phyloP scores from a whole-genome alignment of 768 basidiomycete species.

The Clathrus columnatus region DNA sequence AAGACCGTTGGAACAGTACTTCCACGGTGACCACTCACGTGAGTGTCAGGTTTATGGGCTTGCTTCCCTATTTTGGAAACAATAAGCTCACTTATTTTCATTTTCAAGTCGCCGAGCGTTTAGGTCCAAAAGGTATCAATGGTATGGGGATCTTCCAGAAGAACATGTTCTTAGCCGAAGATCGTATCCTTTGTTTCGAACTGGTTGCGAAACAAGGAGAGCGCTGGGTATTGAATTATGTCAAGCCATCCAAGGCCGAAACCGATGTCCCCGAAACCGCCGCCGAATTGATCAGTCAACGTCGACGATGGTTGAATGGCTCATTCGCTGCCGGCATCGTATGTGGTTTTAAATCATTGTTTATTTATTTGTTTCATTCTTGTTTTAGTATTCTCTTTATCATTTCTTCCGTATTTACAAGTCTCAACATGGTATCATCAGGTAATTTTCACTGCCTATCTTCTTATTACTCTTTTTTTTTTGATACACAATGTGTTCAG shows the following conservation, averaged over 20 bases:
- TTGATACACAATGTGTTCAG: conserved; percentile 23
- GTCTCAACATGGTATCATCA: conserved; percentile 77
- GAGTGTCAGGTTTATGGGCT: no score
- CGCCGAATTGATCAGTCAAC: conserved; percentile 87
- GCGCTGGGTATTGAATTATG: conserved; percentile 83
- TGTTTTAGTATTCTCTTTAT: conserved; percentile 70
- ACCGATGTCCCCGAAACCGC: conserved; percentile 95
- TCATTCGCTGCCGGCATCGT: conserved; percentile 90
- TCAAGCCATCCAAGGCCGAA: conserved; percentile 93
- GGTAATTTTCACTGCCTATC: conserved; percentile 13
- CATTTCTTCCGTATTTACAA: conserved; percentile 87
- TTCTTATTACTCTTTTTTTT: neutral
- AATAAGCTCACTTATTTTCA: conserved; percentile 38
- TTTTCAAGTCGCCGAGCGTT: conserved; percentile 81
- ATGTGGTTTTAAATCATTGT: conserved; percentile 24
- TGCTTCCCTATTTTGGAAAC: conserved; percentile 75
- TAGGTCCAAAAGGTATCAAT: conserved; percentile 88
- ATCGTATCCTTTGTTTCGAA: conserved; percentile 97
- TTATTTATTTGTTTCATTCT: neutral
- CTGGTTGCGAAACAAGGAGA: conserved; percentile 85
- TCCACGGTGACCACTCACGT: conserved; percentile 33
- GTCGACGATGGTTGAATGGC: conserved; percentile 94
- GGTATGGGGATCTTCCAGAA: conserved; percentile 98
- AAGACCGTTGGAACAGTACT: conserved; percentile 49
- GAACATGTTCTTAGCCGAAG: conserved; percentile 87